Base-by-base conservation (phyloP, 225 moss, liverwort and hornwort species). In the Thuidium tamariscinum region DNA sequence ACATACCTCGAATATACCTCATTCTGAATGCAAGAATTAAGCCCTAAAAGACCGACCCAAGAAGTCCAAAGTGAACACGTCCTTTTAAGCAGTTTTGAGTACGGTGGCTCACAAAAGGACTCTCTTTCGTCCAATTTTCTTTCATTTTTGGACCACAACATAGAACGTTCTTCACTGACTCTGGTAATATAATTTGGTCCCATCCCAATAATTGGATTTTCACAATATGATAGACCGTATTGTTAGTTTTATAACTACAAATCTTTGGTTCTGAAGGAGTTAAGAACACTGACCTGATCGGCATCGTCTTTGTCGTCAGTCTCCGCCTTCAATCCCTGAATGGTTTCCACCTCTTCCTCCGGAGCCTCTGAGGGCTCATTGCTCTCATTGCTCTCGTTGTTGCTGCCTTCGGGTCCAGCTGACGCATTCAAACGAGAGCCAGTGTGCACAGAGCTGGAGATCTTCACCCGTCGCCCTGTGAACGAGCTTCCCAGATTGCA, bases 341-440 rank as follows among this genome's bases (percentile, higher is more conserved):
- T 91, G 66, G 81, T 85, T 73, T 84, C 86, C 13, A 56, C 39
- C 32, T 41, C 82, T 80, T 91, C 83, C 34, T 72, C 82, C 64
- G 37, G 52, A 22, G 76, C 71, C 73, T 62, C 85, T 30, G 70
- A 51, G 18, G 74, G 29, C 84, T 54, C 87, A n/a, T 62, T 76
- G 44, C 39, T 56, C 54, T 79, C 86, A 5, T 85, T 34, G 66
- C 81, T 59, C 20, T 75, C 84, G 32, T 80, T 63, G 23, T 48
- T 86, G 60, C 65, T 81, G 70, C 61, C 81, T 54, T 82, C 87
- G 19, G 90, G 85, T 61, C 78, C 56, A 36, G 82, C 63, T 55
- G 85, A 90, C 14, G 87, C 87, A 81, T 48, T 37, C 77, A 90
- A 82, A 44, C 87, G 87, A 84, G 71, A 82, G 46, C 82, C 81